A percentile compares a stretch with the other conserved stretches of the same genome.
phyloP scores from a whole-genome alignment of 495 filamentous ascomycete species.

The Xylaria castorea region DNA sequence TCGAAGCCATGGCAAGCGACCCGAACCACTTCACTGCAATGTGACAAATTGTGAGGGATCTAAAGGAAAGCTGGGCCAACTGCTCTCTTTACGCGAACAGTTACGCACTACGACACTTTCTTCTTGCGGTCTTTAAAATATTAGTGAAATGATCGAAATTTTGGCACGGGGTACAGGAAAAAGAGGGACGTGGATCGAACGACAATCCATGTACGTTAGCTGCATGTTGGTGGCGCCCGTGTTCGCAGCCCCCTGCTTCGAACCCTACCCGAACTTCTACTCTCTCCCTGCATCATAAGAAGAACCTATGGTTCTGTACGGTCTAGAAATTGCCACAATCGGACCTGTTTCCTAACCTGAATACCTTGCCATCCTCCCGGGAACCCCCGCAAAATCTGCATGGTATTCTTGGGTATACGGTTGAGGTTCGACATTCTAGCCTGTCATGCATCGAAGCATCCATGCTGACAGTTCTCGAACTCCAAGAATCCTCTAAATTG shows the following conservation, averaged over 20 bases:
- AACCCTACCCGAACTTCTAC: background rate
- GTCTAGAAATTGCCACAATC: background rate
- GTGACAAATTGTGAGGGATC: background rate
- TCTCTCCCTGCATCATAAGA: constrained; percentile 5
- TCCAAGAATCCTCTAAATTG: constrained; percentile 3
- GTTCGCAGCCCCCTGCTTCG: background rate
- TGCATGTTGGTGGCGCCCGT: constrained; percentile 9
- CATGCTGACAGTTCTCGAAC: constrained; percentile 9
- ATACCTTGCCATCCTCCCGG: constrained; percentile 13
- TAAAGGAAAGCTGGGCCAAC: background rate
- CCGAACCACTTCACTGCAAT: constrained; percentile 1
- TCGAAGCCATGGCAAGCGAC: constrained; percentile 10
- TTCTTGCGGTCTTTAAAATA: background rate
- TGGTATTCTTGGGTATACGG: background rate
- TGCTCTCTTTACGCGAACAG: constrained; percentile 8
- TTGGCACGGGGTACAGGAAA: background rate
- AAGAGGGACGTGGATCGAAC: background rate
- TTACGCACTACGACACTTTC: background rate
- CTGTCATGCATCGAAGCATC: constrained; percentile 3
- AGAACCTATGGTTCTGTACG: background rate
- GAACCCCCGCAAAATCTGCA: background rate
- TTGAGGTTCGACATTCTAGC: background rate
- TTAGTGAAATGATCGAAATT: background rate
- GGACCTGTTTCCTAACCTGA: constrained; percentile 6
- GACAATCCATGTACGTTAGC: background rate